A percentile compares a stretch with the other conserved stretches of the same genome.
phyloP scores from a whole-genome alignment of 2,329 filamentous ascomycete species.

The Karstenula rhodostoma region DNA sequence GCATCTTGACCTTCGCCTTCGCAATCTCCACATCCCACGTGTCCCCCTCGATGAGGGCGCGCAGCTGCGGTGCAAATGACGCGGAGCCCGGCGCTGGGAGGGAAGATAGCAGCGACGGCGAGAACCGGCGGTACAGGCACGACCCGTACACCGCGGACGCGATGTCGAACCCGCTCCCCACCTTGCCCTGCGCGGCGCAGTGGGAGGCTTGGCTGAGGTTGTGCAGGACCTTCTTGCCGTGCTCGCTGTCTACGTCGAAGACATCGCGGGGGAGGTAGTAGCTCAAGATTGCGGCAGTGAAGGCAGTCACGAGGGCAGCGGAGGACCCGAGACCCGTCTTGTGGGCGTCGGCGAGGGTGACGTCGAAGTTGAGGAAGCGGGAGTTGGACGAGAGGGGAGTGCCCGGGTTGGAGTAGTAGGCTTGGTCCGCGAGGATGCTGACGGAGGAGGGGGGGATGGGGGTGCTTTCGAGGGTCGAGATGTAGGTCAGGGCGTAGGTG shows the following conservation, averaged over 20 bases:
- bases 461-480: slow-evolving; percentile 59
- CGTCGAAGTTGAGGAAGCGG: slow-evolving; percentile 80
- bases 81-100: slow-evolving; percentile 72
- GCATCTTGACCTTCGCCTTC: slow-evolving; percentile 75
- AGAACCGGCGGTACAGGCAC: slow-evolving; percentile 92
- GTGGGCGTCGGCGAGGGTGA: slow-evolving; percentile 79
- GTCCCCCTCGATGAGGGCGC: slow-evolving; percentile 67
- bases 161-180: slow-evolving; percentile 95
- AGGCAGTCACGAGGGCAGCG: slow-evolving; percentile 88
- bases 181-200: slow-evolving; percentile 95
- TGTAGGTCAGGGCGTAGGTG: slow-evolving; percentile 86
- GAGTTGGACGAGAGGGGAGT: slow-evolving; percentile 28
- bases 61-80: slow-evolving; percentile 72
- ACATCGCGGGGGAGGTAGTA: slow-evolving; percentile 70
- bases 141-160: slow-evolving; percentile 92
- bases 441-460: slow-evolving; percentile 74
- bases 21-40: slow-evolving; percentile 82
- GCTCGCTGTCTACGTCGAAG: slow-evolving; percentile 66
- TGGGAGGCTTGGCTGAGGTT: slow-evolving; percentile 94
- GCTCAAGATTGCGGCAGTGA: slow-evolving; percentile 78
- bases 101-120: slow-evolving; percentile 73
- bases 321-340: slow-evolving; percentile 97
- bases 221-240: slow-evolving; percentile 73
- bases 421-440: slow-evolving; percentile 91
- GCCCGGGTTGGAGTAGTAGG: slow-evolving; percentile 80